These are phyloP conservation scores for Entomortierella beljakovae DNA, from an alignment of 192 early-diverging fungal species.

Conservation along the genomic window DNA sequence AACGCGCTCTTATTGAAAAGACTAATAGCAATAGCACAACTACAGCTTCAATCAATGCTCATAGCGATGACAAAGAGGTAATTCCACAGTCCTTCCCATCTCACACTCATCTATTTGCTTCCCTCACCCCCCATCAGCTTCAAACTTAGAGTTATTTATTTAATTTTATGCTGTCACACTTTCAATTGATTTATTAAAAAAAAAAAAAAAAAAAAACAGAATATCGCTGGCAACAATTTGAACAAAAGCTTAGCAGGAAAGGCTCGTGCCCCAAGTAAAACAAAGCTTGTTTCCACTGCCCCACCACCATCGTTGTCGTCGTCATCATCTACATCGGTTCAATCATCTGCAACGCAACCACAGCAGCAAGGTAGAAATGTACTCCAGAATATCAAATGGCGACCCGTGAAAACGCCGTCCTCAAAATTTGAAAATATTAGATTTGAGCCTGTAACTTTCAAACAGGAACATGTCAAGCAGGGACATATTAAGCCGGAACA, in stretches of 20 bases:
- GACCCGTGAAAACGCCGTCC: no score
- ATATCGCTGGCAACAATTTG: not conserved
- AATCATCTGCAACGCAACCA: not conserved
- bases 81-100: not conserved
- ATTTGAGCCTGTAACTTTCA: no score
- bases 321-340: not conserved
- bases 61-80: conserved; percentile 24
- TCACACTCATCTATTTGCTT: not conserved
- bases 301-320: not conserved
- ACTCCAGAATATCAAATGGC: conserved; percentile 12
- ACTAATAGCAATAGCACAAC: conserved; percentile 5
- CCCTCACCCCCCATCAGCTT: not conserved
- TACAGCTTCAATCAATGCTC: not conserved
- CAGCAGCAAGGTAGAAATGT: conserved; percentile 7
- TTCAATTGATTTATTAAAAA: not conserved
- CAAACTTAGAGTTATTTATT: not conserved
- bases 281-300: not conserved
- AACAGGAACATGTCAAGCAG: no score
- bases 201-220: conserved; percentile 3
- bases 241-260: conserved; percentile 1
- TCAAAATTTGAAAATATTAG: no score
- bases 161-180: conserved; percentile 9
- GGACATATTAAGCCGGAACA: no score
- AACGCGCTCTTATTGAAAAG: conserved; percentile 31
- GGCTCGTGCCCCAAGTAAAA: not conserved